phyloP scores from a whole-genome alignment of 2,329 filamentous ascomycete species.

The Gaeumannomyces tritici region DNA sequence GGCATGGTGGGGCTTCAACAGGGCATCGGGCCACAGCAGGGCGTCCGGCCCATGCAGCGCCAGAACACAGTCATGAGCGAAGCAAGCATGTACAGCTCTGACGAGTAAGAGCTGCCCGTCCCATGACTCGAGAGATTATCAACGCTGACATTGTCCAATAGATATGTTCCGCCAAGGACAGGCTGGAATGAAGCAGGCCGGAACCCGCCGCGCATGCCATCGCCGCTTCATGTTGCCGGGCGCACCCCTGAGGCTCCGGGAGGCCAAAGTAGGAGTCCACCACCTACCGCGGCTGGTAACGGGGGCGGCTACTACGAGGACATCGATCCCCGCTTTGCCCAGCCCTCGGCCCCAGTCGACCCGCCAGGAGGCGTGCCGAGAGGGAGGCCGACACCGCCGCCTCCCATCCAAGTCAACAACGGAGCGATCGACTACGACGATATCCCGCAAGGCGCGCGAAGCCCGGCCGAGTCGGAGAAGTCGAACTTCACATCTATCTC shows the following conservation, averaged over 20 bases:
- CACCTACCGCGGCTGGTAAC: too few species aligned
- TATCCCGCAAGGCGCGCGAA: conserved; percentile 43
- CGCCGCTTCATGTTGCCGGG: conserved; percentile 27
- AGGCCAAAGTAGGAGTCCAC: neutral
- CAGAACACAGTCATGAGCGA: conserved; percentile 51
- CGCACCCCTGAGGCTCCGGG: neutral
- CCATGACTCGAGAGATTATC: conserved; percentile 2
- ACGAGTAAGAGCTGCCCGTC: conserved; percentile 49
- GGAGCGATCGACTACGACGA: conserved; percentile 18
- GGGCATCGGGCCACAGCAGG: conserved; percentile 40
- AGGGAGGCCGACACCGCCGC: neutral
- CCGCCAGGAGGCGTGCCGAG: conserved; percentile 15
- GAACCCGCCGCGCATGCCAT: conserved; percentile 34
- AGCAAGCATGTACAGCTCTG: conserved; percentile 61
- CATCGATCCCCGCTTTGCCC: conserved; percentile 75
- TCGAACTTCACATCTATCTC: conserved; percentile 87
- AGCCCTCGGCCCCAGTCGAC: conserved; percentile 21
- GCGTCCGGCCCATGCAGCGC: conserved; percentile 25
- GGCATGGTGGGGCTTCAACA: conserved; percentile 68
- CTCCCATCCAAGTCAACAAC: neutral
- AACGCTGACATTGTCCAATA: conserved; percentile 12
- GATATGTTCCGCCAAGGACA: conserved; percentile 46
- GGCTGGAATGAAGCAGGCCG: conserved; percentile 43
- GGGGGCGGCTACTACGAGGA: conserved; percentile 72
- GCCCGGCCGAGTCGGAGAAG: conserved; percentile 67